These are phyloP conservation scores for Mycena galopus DNA, from an alignment of 768 basidiomycete genomes.

Conservation along the genomic window DNA sequence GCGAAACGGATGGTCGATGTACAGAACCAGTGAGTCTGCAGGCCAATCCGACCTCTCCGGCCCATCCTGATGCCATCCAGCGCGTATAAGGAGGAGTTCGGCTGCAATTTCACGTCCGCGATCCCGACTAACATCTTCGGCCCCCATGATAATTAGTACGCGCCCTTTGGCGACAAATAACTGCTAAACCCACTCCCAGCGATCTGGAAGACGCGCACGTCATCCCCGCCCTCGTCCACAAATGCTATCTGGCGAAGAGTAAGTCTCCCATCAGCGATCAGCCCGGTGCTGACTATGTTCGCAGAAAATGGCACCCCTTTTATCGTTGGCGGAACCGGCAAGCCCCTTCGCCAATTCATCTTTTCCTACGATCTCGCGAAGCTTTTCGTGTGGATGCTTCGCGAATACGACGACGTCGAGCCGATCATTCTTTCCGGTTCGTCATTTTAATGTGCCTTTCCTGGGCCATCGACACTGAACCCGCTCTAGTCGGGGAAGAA, in stretches of 20 bases:
- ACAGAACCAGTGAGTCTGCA: conserved; percentile 82
- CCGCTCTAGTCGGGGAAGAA: conserved; percentile 83
- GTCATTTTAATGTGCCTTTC: conserved; percentile 16
- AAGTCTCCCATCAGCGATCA: conserved; percentile 23
- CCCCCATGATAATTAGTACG: conserved; percentile 91
- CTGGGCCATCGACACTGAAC: not conserved
- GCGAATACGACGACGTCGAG: conserved; percentile 93
- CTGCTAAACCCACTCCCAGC: conserved; percentile 52
- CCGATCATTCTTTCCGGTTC: conserved; percentile 92
- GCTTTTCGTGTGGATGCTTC: conserved; percentile 92
- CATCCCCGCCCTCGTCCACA: conserved; percentile 94
- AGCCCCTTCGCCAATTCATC: conserved; percentile 96
- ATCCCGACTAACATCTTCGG: conserved; percentile 99
- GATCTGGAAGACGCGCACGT: conserved; percentile 94
- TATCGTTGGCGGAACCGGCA: conserved; percentile 90
- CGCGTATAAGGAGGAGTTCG: conserved; percentile 96
- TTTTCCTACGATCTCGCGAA: conserved; percentile 97
- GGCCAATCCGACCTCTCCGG: not conserved
- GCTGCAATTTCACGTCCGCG: conserved; percentile 94
- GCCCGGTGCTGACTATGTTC: conserved; percentile 1
- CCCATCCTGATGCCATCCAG: conserved; percentile 52
- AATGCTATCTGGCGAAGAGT: conserved; percentile 94
- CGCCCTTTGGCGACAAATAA: conserved; percentile 34
- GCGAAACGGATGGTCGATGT: conserved; percentile 97
- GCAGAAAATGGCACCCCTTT: conserved; percentile 87